phyloP scores from a whole-genome alignment of 169 alveolate genomes.

The Plasmodium ovale region DNA sequence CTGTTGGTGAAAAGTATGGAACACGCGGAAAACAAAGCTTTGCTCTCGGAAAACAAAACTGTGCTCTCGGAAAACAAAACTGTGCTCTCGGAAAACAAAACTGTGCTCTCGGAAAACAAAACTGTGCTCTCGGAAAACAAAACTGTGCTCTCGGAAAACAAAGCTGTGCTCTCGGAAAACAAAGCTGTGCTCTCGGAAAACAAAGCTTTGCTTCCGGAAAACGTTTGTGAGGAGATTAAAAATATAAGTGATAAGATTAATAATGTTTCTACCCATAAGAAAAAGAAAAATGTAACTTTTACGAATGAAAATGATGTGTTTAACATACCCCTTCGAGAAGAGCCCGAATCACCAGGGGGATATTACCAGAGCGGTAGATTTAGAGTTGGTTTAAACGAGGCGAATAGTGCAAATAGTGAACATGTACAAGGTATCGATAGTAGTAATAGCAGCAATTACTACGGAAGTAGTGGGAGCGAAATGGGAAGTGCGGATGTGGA shows the following conservation, averaged over 20 bases:
- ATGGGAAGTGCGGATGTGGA: background rate
- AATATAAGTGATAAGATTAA: background rate
- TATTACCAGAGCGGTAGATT: background rate
- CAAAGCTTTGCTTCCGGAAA: too few relatives aligned
- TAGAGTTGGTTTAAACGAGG: background rate
- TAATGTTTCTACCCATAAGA: too few relatives aligned
- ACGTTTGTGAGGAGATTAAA: conserved; percentile 1
- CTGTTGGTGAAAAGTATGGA: too few relatives aligned
- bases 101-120: too few relatives aligned
- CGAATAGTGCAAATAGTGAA: background rate
- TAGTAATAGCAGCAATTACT: background rate
- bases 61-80: too few relatives aligned
- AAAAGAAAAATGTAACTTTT: conserved; percentile 37
- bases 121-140: too few relatives aligned
- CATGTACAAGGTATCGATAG: background rate
- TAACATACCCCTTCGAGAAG: conserved; percentile 14
- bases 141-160: too few relatives aligned
- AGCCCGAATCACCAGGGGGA: background rate
- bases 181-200: too few relatives aligned
- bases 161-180: too few relatives aligned
- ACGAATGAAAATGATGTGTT: conserved; percentile 25
- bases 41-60: too few relatives aligned
- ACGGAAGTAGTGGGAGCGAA: background rate
- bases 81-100: too few relatives aligned
- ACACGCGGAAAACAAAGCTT: too few relatives aligned